Evolutionary conservation across 1,284 basidiomycete species (phyloP), one percentile per base, ranked within the genome.

Genomic region (Coriolopsis trogii): DNA sequence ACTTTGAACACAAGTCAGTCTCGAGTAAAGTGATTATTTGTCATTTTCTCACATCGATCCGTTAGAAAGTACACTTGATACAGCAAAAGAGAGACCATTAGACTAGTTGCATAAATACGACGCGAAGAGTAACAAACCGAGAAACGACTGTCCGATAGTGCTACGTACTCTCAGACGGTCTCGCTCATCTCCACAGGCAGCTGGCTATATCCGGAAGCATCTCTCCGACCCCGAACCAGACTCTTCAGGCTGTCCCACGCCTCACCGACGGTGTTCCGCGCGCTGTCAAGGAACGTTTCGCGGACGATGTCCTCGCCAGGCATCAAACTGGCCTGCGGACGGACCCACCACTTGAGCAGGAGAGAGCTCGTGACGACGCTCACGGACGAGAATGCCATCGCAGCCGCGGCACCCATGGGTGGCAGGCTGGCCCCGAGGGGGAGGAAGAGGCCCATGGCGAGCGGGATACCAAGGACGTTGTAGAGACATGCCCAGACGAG

Each of bases 341-440:
- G 76, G 52, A 73, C 79, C 93, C 93, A 95, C 85, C 89, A 89
- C 66, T 83, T 89, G 58, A 99, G 77, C 42, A 89, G 86, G 65
- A 99, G 73, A 50, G 91, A 95, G 58, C 91, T 95, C 16, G 82
- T 84, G 8, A 99, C 96, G 44, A 99, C 97, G 60, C 93, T 95
- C 38, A 99, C 96, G 61, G 91, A 94, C 42, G 92, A 95, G 70
- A 93, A 95, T 16, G 97, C 96, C 97, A 99, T 99, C 20, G 96
- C 95, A 1, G 88, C 91, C 9, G 93, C 96, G 0, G 97, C 95
- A 76, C 95, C 87, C 96, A 99, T 99, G 3, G 97, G 97, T 64
- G 96, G 97, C 66, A 99, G 82, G 70, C 95, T 93, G 30, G 95
- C 64, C 6, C 94, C 94, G 73, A 94, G 84, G 0, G 97, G 97